A percentile compares a stretch with the other conserved stretches of the same genome.
phyloP scores from a whole-genome alignment of 495 filamentous ascomycete species.

The Cudoniella acicularis region DNA sequence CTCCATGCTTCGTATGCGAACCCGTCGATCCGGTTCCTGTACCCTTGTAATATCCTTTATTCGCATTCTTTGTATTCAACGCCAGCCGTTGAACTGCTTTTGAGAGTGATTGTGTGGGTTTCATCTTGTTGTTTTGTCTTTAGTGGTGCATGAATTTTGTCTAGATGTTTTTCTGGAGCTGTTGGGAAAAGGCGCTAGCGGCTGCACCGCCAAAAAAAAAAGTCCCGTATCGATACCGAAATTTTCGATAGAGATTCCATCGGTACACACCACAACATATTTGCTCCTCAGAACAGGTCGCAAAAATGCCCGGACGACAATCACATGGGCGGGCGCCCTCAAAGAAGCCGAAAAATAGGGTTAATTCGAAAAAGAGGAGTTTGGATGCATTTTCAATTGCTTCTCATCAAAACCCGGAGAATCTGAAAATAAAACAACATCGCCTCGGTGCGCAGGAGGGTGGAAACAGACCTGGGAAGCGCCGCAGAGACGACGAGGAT shows the following conservation, averaged over 20 bases:
- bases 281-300: constrained; percentile 3
- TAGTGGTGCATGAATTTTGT: background rate
- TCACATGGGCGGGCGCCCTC: constrained; percentile 47
- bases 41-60: constrained; percentile 96
- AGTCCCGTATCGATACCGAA: background rate
- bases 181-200: constrained; percentile 20
- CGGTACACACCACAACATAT: background rate
- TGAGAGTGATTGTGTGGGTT: constrained; percentile 68
- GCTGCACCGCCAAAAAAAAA: constrained; percentile 22
- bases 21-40: constrained; percentile 85
- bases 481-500: constrained; percentile 28
- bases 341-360: constrained; percentile 46
- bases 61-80: constrained; percentile 87
- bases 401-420: constrained; percentile 52
- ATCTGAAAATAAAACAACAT: constrained; percentile 47
- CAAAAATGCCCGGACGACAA: constrained; percentile 66
- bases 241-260: background rate
- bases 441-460: constrained; percentile 58
- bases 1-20: constrained; percentile 77
- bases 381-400: constrained; percentile 87
- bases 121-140: constrained; percentile 38
- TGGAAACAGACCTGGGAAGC: constrained; percentile 23
- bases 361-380: constrained; percentile 44
- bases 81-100: constrained; percentile 61
- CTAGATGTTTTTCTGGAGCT: background rate